Base-by-base conservation (phyloP, 176 grass and related monocot species). In the Triticum aestivum region DNA sequence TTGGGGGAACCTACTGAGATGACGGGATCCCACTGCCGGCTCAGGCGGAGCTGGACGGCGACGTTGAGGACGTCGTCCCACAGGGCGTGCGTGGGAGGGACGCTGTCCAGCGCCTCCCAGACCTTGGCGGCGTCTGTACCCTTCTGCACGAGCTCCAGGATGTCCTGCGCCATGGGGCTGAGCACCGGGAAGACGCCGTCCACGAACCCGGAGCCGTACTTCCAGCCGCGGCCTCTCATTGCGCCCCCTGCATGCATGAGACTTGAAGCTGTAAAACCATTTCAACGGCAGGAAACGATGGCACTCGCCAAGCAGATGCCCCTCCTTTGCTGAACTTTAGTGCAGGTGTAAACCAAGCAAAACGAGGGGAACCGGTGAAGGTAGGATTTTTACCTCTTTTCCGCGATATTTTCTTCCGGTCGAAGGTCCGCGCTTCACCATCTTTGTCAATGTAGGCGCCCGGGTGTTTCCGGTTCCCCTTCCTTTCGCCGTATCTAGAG, bases 111-210 rank as follows among this genome's bases (percentile, higher is more conserved):
- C 17, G 93, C 92, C 27, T 79, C 77, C 89, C 88, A 94, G 11
- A 98, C 64, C 79, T 86, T 95, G 24, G 84, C 64, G 20, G n/a
- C 79, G 11, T 94, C 90, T 2, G 73, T 51, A 73, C 90, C 96
- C 79, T 79, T 90, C 88, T 88, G 91, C 2, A 95, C 88, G 76
- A 92, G 83, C 75, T 89, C 82, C 73, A 98, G 69, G 70, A 98
- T 95, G 26, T 94, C 90, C 24, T 98, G 89, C 62, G 93, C 93
- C 86, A 90, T 94, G 23, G 93, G 93, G 56, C 91, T 98, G 15
- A 98, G 88, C 52, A 98, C 90, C 27, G 93, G 96, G 86, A 98
- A 90, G 8, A 98, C 88, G 33, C 96, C 93, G 75, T 98, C 93
- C 3, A 95, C 91, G 84, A 98, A 98, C 8, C 93, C 96, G 29